Percentiles rank a stretch among this genome's conserved stretches.
phyloP scores from a whole-genome alignment of 1,284 basidiomycete species.

The Anthracocystis walkeri region DNA sequence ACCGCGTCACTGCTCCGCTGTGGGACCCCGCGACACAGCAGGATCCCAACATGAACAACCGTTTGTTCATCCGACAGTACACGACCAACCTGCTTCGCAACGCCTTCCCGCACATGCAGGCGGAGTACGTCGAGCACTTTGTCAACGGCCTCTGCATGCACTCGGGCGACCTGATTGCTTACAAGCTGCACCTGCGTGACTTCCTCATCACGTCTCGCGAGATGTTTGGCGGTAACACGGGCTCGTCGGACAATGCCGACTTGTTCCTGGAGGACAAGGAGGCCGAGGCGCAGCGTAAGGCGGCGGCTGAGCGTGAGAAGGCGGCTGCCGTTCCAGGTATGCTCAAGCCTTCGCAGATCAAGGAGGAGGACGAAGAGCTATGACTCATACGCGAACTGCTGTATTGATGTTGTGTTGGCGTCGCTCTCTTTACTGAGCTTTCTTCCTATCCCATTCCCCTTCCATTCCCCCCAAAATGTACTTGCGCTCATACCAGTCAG shows the following conservation, averaged over 20 bases:
- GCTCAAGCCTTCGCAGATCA: slow-evolving; percentile 80
- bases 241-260: slow-evolving; percentile 79
- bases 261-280: slow-evolving; percentile 96
- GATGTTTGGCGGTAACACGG: slow-evolving; percentile 71
- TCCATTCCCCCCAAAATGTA: slow-evolving; percentile 25
- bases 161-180: slow-evolving; percentile 79
- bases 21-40: slow-evolving; percentile 81
- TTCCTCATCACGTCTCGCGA: slow-evolving; percentile 75
- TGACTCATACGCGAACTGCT: slow-evolving; percentile 65
- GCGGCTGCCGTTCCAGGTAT: slow-evolving; percentile 97
- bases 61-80: slow-evolving; percentile 86
- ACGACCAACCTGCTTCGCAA: slow-evolving; percentile 78
- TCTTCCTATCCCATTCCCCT: not conserved
- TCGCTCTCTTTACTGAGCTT: not conserved
- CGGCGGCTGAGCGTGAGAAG: slow-evolving; percentile 83
- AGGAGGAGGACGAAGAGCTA: slow-evolving; percentile 62
- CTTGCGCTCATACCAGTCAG: slow-evolving; percentile 30
- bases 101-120: slow-evolving; percentile 66
- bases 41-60: slow-evolving; percentile 83
- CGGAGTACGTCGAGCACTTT: slow-evolving; percentile 69
- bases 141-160: slow-evolving; percentile 85
- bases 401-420: slow-evolving; percentile 19
- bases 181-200: slow-evolving; percentile 90
- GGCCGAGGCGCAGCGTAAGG: slow-evolving; percentile 78
- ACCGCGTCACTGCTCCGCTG: slow-evolving; percentile 83